A percentile compares a stretch with the other conserved stretches of the same genome.
Conservation (phyloP, 2,329 filamentous ascomycete species). For the Xylaria sp. region DNA sequence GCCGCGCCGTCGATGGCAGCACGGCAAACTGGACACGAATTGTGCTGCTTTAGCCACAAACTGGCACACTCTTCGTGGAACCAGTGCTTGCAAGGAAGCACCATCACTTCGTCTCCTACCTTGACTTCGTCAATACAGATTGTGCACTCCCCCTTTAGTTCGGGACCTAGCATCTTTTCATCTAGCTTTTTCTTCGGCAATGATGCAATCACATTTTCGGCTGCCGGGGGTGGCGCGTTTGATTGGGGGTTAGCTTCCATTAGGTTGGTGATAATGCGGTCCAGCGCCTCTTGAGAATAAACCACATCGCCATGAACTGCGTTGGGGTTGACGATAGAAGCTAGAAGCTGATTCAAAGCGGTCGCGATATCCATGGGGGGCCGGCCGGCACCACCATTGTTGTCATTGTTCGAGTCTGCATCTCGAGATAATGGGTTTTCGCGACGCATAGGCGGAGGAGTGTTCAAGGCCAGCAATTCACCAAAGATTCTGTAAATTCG, state of each 20-base stretch:
- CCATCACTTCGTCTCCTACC: constrained; percentile 76
- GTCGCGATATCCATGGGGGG: constrained; percentile 48
- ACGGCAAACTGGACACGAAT: constrained; percentile 88
- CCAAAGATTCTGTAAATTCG: constrained; percentile 57
- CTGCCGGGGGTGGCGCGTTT: constrained; percentile 84
- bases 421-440: constrained; percentile 37
- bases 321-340: constrained; percentile 62
- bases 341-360: constrained; percentile 64
- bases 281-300: constrained; percentile 89
- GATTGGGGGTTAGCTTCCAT: constrained; percentile 85
- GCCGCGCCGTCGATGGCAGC: constrained; percentile 61
- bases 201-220: constrained; percentile 76
- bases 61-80: constrained; percentile 87
- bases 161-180: constrained; percentile 71
- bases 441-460: constrained; percentile 48
- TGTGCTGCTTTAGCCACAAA: constrained; percentile 87
- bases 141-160: constrained; percentile 83
- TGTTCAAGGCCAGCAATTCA: constrained; percentile 55
- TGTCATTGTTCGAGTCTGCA: constrained; percentile 38
- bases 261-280: constrained; percentile 85
- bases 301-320: constrained; percentile 79
- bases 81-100: constrained; percentile 91
- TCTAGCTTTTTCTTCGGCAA: constrained; percentile 78
- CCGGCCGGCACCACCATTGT: constrained; percentile 35
- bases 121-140: constrained; percentile 92